Base-by-base conservation (phyloP, 2,329 filamentous ascomycete species). In the Microcyclospora pomicola region DNA sequence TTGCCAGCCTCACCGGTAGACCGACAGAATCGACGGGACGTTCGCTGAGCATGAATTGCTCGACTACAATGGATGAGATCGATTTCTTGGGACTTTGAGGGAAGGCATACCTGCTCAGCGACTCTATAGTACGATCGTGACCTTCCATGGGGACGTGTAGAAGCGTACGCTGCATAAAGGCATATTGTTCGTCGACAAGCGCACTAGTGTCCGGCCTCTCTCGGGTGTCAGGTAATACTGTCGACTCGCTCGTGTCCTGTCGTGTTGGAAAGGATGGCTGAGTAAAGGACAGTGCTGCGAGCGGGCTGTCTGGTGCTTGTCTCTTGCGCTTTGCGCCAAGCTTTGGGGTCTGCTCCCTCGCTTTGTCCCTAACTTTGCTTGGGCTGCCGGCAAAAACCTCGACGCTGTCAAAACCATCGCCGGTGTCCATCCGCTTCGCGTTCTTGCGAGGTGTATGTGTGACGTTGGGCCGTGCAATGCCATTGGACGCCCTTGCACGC, bases 381-480 rank as follows among this genome's bases (percentile, higher is more conserved):
- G 53, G 54, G 38, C 52, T 56, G 28, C 48, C 38, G 35, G 48
- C 33, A 9, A 42, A 46, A 9, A 78, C 65, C 49, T 79, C 72
- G 39, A 71, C 67, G 42, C 83, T 75, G 42, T 87, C 81, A 49
- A 91, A 91, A 0, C 83, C 83, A 58, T 91, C 83, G 1, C 80
- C 71, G 9, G 47, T 39, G 7, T 36, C 49, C 6, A 44, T 42
- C 31, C 46, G 43, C 35, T 48, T 51, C 33, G 32, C 42, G 19
- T 24, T 24, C 41, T 50, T 55, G 27, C 44, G 41, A 19, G 52
- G 53, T n/a, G 53, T 55, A 28, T 38, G 24, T 14, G 37, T 27
- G 14, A 27, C 27, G 24, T 41, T 42, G 5, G 46, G 15, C 32
- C 43, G 47, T 24, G 39, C 43, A 4, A 42, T 35, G 15, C 40